These are phyloP conservation scores for Tuber melanosporum DNA, from an alignment of 495 filamentous ascomycete genomes.

Conservation along the genomic window DNA sequence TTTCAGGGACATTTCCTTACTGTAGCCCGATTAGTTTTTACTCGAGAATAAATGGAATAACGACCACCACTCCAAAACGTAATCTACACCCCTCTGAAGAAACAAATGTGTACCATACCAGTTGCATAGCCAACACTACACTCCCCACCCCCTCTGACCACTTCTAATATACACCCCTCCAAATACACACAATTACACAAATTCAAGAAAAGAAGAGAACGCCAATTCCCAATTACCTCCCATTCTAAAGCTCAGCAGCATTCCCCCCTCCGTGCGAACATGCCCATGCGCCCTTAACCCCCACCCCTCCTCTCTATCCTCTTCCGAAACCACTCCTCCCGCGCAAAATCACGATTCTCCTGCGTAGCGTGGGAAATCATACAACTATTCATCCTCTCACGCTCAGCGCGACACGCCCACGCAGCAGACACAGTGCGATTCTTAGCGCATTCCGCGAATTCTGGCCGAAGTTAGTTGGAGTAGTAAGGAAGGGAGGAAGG, in stretches of 20 bases:
- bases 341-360: slow-evolving; percentile 76
- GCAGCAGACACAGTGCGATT: slow-evolving; percentile 77
- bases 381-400: slow-evolving; percentile 83
- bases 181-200: not conserved
- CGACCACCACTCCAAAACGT: not conserved
- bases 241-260: slow-evolving; percentile 14
- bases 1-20: not conserved
- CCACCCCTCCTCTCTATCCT: slow-evolving; percentile 60
- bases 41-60: not conserved
- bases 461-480: slow-evolving; percentile 45
- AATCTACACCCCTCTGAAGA: not conserved
- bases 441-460: slow-evolving; percentile 81
- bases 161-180: slow-evolving; percentile 5
- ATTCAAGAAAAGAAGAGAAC: not conserved
- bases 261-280: slow-evolving; percentile 22
- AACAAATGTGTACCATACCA: slow-evolving; percentile 27
- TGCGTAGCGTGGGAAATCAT: slow-evolving; percentile 80
- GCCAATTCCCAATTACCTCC: slow-evolving; percentile 5
- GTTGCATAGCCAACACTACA: not conserved
- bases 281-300: slow-evolving; percentile 48
- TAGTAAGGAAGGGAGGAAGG: no score
- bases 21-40: not conserved
- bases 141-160: slow-evolving; percentile 7
- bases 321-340: slow-evolving; percentile 86
- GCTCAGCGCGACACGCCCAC: slow-evolving; percentile 72